phyloP scores from a whole-genome alignment of 805 yeast species.

The Saccharomycopsis oosterbeekiorum region DNA sequence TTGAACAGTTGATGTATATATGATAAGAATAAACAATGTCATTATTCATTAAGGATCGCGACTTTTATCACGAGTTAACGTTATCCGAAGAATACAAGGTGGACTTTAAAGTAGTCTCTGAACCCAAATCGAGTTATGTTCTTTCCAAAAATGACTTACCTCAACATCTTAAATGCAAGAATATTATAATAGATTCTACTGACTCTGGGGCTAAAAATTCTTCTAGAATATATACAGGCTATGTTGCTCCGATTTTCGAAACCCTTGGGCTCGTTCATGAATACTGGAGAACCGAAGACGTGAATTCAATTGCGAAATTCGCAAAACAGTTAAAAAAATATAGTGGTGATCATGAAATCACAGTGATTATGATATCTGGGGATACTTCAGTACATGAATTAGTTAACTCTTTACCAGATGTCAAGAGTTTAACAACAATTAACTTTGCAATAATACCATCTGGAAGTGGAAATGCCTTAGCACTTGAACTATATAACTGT shows the following conservation, averaged over 20 bases:
- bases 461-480: constrained; percentile 72
- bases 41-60: constrained; percentile 12
- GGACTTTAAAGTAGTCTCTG: not conserved
- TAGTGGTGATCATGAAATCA: constrained; percentile 12
- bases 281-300: not conserved
- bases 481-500: constrained; percentile 34
- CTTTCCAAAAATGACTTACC: constrained; percentile 8
- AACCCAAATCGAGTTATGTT: not conserved
- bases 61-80: constrained; percentile 9
- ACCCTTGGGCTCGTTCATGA: not conserved
- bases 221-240: not conserved
- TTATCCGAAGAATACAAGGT: not conserved
- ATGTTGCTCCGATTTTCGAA: not conserved
- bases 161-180: constrained; percentile 4
- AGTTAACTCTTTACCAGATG: constrained; percentile 32
- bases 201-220: constrained; percentile 30
- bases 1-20: not conserved
- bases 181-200: constrained; percentile 37
- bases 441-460: constrained; percentile 36
- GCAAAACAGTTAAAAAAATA: not conserved
- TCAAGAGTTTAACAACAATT: not conserved
- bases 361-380: constrained; percentile 58
- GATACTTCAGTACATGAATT: constrained; percentile 69
- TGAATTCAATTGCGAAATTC: constrained; percentile 26
- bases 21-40: not conserved